A percentile compares a stretch with the other conserved stretches of the same genome.
These are phyloP conservation scores for Pythium coloratum DNA, from an alignment of 352 stramenopile species.

Conservation along the genomic window DNA sequence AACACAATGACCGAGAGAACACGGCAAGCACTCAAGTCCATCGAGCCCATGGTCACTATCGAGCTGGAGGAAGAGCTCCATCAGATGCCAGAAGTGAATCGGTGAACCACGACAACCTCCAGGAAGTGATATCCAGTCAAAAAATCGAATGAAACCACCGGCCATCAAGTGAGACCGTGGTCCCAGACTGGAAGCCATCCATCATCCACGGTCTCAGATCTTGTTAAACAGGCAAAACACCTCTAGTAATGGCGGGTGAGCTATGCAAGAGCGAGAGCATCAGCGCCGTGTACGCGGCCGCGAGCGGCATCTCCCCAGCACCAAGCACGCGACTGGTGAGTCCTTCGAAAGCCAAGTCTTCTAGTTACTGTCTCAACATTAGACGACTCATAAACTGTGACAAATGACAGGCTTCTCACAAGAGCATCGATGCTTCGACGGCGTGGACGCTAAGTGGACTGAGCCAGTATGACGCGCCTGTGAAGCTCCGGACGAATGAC, in stretches of 20 bases:
- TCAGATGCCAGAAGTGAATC: background rate
- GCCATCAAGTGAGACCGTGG: background rate
- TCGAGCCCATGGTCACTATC: constrained; percentile 38
- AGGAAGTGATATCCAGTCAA: constrained; percentile 11
- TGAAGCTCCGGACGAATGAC: background rate
- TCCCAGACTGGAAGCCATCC: background rate
- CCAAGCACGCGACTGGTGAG: constrained; percentile 18
- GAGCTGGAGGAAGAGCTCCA: constrained; percentile 50
- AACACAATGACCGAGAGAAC: constrained; percentile 70
- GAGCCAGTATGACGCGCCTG: background rate
- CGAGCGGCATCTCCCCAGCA: constrained; percentile 25
- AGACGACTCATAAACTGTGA: no score
- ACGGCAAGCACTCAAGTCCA: constrained; percentile 26
- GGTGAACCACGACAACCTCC: constrained; percentile 7
- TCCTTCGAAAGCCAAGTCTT: background rate
- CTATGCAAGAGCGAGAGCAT: constrained; percentile 17
- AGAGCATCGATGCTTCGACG: background rate
- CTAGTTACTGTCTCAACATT: no score
- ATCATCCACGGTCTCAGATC: constrained; percentile 6
- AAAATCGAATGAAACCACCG: constrained; percentile 1
- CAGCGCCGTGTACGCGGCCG: constrained; percentile 33
- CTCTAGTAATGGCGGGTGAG: background rate
- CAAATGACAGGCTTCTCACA: background rate
- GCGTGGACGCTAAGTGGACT: background rate
- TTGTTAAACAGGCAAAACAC: background rate